These are phyloP conservation scores for Aspergillus sp. DNA, from an alignment of 2,329 filamentous ascomycete genomes.

Conservation along the genomic window DNA sequence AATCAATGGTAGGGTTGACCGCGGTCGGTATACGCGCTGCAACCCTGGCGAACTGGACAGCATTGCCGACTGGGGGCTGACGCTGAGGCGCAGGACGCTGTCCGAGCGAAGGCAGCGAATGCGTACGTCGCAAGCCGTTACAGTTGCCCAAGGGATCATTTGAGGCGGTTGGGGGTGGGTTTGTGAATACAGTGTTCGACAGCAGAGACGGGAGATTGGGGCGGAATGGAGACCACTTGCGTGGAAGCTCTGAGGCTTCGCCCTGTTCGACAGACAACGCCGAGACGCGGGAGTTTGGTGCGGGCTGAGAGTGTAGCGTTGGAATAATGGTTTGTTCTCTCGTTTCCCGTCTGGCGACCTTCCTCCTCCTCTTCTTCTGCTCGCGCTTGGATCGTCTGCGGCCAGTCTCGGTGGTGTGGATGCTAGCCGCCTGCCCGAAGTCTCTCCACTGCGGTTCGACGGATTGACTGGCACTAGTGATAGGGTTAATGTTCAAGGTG, in stretches of 20 bases:
- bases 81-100: constrained; percentile 14
- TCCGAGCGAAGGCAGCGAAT: constrained; percentile 31
- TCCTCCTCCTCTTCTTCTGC: constrained; percentile 17
- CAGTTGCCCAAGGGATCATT: constrained; percentile 15
- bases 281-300: constrained; percentile 16
- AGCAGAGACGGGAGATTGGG: constrained; percentile 31
- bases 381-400: constrained; percentile 22
- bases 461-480: constrained; percentile 21
- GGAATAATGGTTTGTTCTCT: background rate
- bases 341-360: background rate
- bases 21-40: constrained; percentile 29
- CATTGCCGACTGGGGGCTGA: constrained; percentile 29
- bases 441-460: constrained; percentile 30
- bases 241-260: constrained; percentile 18
- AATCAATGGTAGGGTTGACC: constrained; percentile 9
- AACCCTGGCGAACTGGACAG: constrained; percentile 35
- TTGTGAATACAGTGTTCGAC: constrained; percentile 37
- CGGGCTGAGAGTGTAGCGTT: background rate
- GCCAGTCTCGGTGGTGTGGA: constrained; percentile 16
- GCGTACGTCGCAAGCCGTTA: constrained; percentile 29
- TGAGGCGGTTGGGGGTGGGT: constrained; percentile 16
- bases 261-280: constrained; percentile 3
- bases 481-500: constrained; percentile 13
- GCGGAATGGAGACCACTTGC: constrained; percentile 30
- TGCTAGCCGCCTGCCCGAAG: constrained; percentile 22